Evolutionary conservation across 345 rosid species (phyloP).

Genomic region (Eucalyptus urophylla): DNA sequence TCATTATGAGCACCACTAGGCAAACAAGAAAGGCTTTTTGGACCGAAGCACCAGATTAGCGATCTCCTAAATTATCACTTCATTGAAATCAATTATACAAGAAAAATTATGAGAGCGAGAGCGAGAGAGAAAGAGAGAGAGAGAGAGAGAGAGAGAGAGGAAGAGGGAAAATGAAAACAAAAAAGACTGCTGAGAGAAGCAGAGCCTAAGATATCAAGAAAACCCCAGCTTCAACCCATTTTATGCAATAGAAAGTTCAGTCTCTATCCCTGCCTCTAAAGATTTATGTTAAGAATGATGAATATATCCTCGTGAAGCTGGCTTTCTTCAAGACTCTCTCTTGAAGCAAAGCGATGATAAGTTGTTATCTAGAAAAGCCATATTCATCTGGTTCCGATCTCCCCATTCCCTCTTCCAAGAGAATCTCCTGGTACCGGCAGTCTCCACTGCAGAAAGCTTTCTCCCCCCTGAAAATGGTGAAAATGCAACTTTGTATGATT

Average conservation of each 20-base stretch:
- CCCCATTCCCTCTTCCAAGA: slow-evolving; percentile 22
- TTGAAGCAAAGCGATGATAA: neutral
- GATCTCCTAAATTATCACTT: slow-evolving; percentile 3
- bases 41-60: neutral
- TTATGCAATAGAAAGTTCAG: neutral
- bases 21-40: neutral
- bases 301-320: neutral
- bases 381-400: neutral
- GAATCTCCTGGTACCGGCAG: slow-evolving; percentile 67
- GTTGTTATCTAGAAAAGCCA: neutral
- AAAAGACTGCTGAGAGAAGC: neutral
- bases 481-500: neutral
- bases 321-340: neutral
- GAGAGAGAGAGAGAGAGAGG: neutral
- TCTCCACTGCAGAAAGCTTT: slow-evolving; percentile 87
- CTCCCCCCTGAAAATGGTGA: slow-evolving; percentile 45
- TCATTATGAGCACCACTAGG: neutral
- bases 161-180: neutral
- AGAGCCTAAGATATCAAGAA: neutral
- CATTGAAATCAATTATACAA: slow-evolving; percentile 1
- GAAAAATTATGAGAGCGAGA: neutral
- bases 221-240: neutral
- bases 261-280: neutral
- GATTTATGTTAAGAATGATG: neutral
- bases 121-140: neutral